Evolutionary conservation across 2,329 filamentous ascomycete species (phyloP), one percentile per base, ranked within the genome.

Genomic region (Aureobasidium leucospermi): DNA sequence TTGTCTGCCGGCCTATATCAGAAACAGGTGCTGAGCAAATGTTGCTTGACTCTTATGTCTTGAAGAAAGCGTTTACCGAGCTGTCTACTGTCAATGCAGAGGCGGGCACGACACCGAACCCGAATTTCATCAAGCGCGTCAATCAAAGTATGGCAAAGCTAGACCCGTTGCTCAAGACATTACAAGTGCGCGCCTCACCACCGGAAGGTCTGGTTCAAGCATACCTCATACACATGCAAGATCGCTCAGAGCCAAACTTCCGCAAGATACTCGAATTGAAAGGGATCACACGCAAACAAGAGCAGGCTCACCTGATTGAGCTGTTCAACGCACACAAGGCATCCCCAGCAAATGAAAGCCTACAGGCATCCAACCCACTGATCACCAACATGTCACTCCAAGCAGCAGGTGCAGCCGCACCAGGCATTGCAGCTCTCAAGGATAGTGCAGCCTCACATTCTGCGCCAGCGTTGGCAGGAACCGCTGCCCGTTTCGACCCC

Each of bases 21-120:
- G 94, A 97, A 74, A 89, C 91, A 58, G 94, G 92, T 11, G 94
- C 94, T 10, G 93, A 99, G 73, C 94, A 96, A 84, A 96, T 99
- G 91, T 81, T 97, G 19, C 84, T 99, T 4, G 94, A 99, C 74
- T 92, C 93, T 64, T 97, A 97, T 69, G 89, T 89, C 8, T 78
- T 96, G 23, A 92, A 90, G 60, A 91, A 93, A 68, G 84, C 85
- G 1, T 85, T 95, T 62, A 84, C 85, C 53, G 85, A 84, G 59
- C 78, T 96, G 5, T 78, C 91, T 62, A 85, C 81, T 19, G 78
- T 79, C 67, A 84, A 78, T 32, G 75, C 80, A 19, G 79, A 84
- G 43, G 70, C 82, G 10, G 79, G 67, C 70, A 85, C 78, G 8
- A 63, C 67, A 7, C 62, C 75, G 85, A 82, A 75, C 2, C 74